A percentile compares a stretch with the other conserved stretches of the same genome.
Conservation (phyloP, 495 filamentous ascomycete species). For the Aspergillus avenaceus region DNA sequence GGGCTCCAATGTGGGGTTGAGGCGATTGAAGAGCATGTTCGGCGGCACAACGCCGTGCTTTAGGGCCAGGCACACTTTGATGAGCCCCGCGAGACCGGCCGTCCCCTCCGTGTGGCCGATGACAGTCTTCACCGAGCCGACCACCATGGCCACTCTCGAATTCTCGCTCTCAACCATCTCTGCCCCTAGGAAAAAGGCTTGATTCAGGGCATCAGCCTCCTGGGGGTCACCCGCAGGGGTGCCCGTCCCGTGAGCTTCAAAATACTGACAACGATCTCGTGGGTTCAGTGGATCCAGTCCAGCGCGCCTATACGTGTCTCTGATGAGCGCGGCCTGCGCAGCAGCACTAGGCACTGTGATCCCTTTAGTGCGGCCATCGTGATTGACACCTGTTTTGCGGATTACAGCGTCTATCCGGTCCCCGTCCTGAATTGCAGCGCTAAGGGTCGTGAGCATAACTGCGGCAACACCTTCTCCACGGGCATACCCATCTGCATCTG, state of each 20-base stretch:
- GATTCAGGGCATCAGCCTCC: constrained; percentile 24
- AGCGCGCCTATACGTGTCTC: constrained; percentile 21
- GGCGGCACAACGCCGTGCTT: constrained; percentile 45
- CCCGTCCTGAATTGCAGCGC: background rate
- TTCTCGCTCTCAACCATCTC: too few species aligned
- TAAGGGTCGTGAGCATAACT: background rate
- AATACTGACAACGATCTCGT: constrained; percentile 24
- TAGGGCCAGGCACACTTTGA: constrained; percentile 49
- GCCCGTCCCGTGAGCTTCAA: constrained; percentile 39
- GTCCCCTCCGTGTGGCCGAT: constrained; percentile 50
- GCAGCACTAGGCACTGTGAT: constrained; percentile 21
- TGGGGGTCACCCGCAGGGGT: constrained; percentile 31
- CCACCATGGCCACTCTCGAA: too few species aligned
- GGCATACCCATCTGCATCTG: constrained; percentile 4
- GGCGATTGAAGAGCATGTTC: constrained; percentile 45
- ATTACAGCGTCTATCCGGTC: background rate
- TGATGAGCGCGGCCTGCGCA: constrained; percentile 26
- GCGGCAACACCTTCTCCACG: background rate
- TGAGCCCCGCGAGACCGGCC: constrained; percentile 52
- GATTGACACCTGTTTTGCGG: constrained; percentile 17
- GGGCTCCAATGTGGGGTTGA: constrained; percentile 41
- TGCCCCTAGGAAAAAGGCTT: too few species aligned
- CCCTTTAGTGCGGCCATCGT: background rate
- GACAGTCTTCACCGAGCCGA: constrained; percentile 47
- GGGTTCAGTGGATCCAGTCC: constrained; percentile 20